Evolutionary conservation across 2,329 filamentous ascomycete species (phyloP), one percentile per base, ranked within the genome.

Genomic region (Nothopassalora personata): DNA sequence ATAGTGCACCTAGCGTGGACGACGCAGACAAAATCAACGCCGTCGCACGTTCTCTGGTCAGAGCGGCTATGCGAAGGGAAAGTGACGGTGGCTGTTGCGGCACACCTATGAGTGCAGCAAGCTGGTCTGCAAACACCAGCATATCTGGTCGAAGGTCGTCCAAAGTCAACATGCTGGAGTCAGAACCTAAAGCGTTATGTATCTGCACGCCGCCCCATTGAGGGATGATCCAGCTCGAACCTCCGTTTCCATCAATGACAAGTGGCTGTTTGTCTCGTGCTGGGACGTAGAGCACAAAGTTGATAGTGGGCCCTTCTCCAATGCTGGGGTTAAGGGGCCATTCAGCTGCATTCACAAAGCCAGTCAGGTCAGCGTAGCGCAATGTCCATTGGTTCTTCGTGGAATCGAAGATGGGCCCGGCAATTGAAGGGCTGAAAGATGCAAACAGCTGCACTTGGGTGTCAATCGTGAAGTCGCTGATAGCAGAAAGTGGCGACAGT

Each of bases 281-380:
- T 5, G 92, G 91, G 7, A 95, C 86, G 70, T 94, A 99, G 30
- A 97, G 81, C 58, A 97, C 86, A 72, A 99, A 97, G 75, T 99
- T 97, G 70, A 99, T 86, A 0, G 94, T 99, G 0, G 94, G 94
- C 0, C 93, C 93, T 18, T 85, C 86, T 46, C 92, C 94, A 66
- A 99, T 97, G 58, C 91, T 96, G 0, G 93, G 93, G 62, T 89
- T 96, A 2, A 99, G 77, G 0, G 94, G 94, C 94, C 94, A 99
- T 76, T 99, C 94, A 1, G 94, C 94, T 2, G 93, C 92, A 70
- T 99, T 99, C 74, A 99, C 91, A 70, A 99, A 99, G 1, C 90
- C 92, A 39, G 90, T 91, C 1, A 99, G 81, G 68, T 96, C 91
- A 67, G 96, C 89, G 71, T 91, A 92, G 68, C 84, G 86, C 36